Percentiles rank a stretch among this genome's conserved stretches.
Conservation (phyloP, 805 yeast species). For the Candida yuanshanica region DNA sequence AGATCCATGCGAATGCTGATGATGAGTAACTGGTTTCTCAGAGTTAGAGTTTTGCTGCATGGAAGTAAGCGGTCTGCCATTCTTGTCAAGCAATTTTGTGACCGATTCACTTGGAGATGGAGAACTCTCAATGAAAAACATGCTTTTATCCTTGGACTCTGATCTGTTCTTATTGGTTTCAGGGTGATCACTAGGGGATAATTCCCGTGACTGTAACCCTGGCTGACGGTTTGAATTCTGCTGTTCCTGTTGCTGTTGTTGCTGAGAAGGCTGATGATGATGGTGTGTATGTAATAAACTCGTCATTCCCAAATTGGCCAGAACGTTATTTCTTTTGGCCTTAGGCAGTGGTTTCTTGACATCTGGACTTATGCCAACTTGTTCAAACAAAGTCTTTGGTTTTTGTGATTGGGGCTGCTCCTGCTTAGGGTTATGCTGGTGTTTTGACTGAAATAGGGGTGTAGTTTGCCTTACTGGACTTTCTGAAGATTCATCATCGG, state of each 20-base stretch:
- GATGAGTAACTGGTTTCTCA: neutral
- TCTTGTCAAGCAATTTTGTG: conserved; percentile 1
- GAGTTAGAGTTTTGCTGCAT: neutral
- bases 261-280: neutral
- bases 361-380: conserved; percentile 23
- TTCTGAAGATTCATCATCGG: conserved; percentile 3
- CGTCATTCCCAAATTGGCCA: conserved; percentile 25
- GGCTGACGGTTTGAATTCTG: neutral
- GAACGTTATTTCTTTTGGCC: conserved; percentile 19
- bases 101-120: conserved; percentile 25
- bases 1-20: neutral
- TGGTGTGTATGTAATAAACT: conserved; percentile 9
- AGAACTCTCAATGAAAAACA: conserved; percentile 28
- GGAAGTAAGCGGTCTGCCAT: neutral
- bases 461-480: conserved; percentile 2
- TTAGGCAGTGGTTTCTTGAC: conserved; percentile 9
- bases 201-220: conserved; percentile 4
- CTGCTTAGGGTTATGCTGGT: conserved; percentile 3
- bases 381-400: conserved; percentile 18
- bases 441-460: conserved; percentile 6
- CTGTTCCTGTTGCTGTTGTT: conserved; percentile 1
- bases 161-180: conserved; percentile 3
- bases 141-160: conserved; percentile 19
- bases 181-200: neutral
- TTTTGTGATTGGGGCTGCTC: conserved; percentile 2